Evolutionary conservation across 441 rosid species (phyloP), one percentile per base, ranked within the genome.

Genomic region (Dalechampia spathulata): DNA sequence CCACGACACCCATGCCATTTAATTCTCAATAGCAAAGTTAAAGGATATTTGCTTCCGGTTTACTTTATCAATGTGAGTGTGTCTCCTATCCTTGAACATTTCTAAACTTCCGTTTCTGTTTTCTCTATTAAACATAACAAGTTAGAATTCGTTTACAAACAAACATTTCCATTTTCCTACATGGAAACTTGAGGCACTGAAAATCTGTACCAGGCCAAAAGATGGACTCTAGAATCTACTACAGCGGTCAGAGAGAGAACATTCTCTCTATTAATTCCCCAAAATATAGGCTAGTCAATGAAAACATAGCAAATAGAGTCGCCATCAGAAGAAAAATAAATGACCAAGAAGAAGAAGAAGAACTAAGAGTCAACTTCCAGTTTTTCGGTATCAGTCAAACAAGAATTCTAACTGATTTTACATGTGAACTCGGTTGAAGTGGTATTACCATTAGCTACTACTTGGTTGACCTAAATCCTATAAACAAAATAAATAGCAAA

Each of bases 281-380:
- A 27, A 15, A 26, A 5, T 2, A 2, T 48, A 12, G 49, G 48
- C 12, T 45, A 45, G 2, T 34, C 23, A 55, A 28, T 15, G n/a
- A 23, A 20, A 41, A 23, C 19, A 25, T 16, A 28, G 12, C 36
- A 41, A 48, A 43, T 48, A 50, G 7, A 45, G 53, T 55, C 28
- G n/a, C 37, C 30, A 21, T 16, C 42, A 28, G 0, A 15, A 15
- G 5, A 20, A 7, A 38, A n/a, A 20, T 5, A 32, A n/a, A n/a
- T n/a, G n/a, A 39, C 37, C 6, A 30, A 32, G 46, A 20, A 41
- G n/a, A 34, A 25, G 43, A n/a, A n/a, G n/a, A n/a, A n/a, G n/a
- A n/a, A n/a, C n/a, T n/a, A 47, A 45, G 14, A 26, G 43, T 55
- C 61, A 40, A 63, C 26, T 25, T 48, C 49, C 41, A 20, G 39